Percentiles rank a stretch among this genome's conserved stretches.
Evolutionary conservation across 345 rosid genomes (phyloP).

Genomic region (Ailanthus altissimus): DNA sequence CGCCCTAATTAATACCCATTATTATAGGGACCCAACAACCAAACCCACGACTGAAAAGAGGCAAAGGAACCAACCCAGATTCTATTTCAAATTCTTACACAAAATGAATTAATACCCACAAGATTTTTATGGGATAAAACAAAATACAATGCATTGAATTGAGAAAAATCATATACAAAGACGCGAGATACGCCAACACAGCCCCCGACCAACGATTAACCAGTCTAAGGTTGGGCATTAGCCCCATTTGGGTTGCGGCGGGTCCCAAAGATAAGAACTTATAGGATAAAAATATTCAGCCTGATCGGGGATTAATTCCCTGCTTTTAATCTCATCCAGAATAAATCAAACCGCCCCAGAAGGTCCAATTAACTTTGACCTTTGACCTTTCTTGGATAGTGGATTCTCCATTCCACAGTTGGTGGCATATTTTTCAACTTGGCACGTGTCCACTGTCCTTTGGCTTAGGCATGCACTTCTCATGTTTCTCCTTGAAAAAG

Average conservation of each 20-base stretch:
- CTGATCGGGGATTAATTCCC: conserved; percentile 28
- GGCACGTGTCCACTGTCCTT: not conserved
- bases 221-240: not conserved
- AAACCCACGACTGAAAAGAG: not conserved
- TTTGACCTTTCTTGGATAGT: not conserved
- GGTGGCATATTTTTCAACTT: not conserved
- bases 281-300: conserved; percentile 26
- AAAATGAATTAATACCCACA: not conserved
- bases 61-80: not conserved
- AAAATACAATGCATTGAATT: not conserved
- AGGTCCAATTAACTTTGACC: conserved; percentile 20
- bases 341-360: conserved; percentile 34
- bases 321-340: conserved; percentile 23
- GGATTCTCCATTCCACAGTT: not conserved
- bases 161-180: no score
- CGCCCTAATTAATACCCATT: not conserved
- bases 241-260: not conserved
- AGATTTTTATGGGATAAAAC: not conserved
- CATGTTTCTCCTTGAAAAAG: not conserved
- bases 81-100: not conserved
- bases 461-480: not conserved
- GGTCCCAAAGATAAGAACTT: conserved; percentile 10
- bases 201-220: not conserved
- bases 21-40: not conserved
- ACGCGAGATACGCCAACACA: not conserved